A percentile compares a stretch with the other conserved stretches of the same genome.
Conservation (phyloP, 2,329 filamentous ascomycete genomes). For the Penicillium vulpinum region DNA sequence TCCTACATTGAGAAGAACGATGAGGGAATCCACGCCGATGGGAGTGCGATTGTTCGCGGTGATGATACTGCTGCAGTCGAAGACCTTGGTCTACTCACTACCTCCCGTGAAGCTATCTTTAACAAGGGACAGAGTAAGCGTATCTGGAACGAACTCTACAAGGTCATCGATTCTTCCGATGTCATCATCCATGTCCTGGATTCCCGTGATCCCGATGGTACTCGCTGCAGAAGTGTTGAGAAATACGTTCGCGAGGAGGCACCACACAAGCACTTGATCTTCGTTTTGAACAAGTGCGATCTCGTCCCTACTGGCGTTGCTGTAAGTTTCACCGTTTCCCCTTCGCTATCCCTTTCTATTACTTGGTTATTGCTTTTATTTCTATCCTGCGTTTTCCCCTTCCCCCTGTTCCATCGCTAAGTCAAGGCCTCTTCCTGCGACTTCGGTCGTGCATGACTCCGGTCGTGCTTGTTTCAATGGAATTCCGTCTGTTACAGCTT, state of each 20-base stretch:
- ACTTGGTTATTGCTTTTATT: constrained; percentile 1
- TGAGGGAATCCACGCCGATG: constrained; percentile 73
- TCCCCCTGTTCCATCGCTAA: constrained; percentile 65
- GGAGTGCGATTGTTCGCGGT: constrained; percentile 61
- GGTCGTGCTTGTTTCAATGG: constrained; percentile 59
- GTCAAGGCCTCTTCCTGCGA: constrained; percentile 77
- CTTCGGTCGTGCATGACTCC: constrained; percentile 41
- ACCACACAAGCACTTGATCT: constrained; percentile 92
- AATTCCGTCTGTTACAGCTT: constrained; percentile 96
- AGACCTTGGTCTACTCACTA: constrained; percentile 45
- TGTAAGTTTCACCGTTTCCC: constrained; percentile 65
- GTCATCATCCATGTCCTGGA: constrained; percentile 95
- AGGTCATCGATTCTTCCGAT: constrained; percentile 93
- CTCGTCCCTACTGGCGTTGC: constrained; percentile 88
- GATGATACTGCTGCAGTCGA: constrained; percentile 45
- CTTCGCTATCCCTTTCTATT: not conserved
- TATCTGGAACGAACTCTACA: constrained; percentile 96
- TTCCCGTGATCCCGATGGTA: constrained; percentile 84
- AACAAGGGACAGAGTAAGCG: constrained; percentile 92
- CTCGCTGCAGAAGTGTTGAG: constrained; percentile 83
- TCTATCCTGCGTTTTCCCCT: constrained; percentile 25
- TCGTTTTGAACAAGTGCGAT: constrained; percentile 88
- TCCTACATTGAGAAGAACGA: constrained; percentile 78
- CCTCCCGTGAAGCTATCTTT: constrained; percentile 83
- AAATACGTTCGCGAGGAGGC: constrained; percentile 93